Base-by-base conservation (phyloP, 2,329 filamentous ascomycete genomes). In the Penicillium freii region DNA sequence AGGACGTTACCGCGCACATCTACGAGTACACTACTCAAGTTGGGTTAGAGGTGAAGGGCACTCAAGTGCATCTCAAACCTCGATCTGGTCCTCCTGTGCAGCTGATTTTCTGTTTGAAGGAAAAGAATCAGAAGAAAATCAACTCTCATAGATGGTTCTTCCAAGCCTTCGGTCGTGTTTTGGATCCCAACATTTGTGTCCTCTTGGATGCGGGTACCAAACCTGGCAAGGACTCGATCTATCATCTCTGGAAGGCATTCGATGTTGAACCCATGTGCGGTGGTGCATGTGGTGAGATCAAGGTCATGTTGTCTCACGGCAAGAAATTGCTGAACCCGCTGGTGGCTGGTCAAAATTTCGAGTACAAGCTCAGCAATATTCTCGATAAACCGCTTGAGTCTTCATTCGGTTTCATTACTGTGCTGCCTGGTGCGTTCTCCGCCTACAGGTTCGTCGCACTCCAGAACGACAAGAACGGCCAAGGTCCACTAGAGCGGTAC, bases 61-160 rank as follows among this genome's bases (percentile, higher is more conserved):
- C 89, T 59, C 84, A 96, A 42, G 93, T 97, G 9, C 83, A 87
- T 47, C 81, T 97, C 49, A 90, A 94, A 61, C 88, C 88, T 46
- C 91, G 92, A 70, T 89, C 82, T 6, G 84, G 89, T 59, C 92
- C 94, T 61, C 93, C 94, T 0, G 90, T 99, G 2, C 94, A 99
- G 78, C 89, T 99, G 80, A 85, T 99, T 5, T 99, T 99, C 81
- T 99, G 94, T 74, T 77, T 99, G 60, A 99, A 99, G 80, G 94
- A 99, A 73, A 97, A 97, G 84, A 99, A 99, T 73, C 92, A 97
- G 79, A 99, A 99, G 82, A 99, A 99, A 82, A 99, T 99, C 84
- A 99, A 99, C 74, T 97, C 94, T 0, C 94, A 99, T 75, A 83
- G 94, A 73, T 99, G 94, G 94, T 97, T 99, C 80, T 99, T 99